These are phyloP conservation scores for Trametes meyenii DNA, from an alignment of 768 basidiomycete species.

Conservation along the genomic window DNA sequence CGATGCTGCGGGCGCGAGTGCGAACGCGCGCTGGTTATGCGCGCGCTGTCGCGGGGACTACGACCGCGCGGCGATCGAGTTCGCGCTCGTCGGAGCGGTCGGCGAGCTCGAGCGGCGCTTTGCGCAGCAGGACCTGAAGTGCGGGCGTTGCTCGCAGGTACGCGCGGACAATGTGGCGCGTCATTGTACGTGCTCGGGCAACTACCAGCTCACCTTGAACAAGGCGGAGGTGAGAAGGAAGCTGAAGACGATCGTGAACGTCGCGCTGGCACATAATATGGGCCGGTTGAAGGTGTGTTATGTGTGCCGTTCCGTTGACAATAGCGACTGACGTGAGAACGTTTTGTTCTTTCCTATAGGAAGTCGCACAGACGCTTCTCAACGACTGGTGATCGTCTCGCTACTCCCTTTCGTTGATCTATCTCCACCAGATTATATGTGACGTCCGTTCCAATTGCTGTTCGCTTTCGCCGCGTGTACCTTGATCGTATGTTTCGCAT, in stretches of 20 bases:
- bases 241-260: constrained; percentile 82
- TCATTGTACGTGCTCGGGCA: constrained; percentile 88
- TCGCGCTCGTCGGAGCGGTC: constrained; percentile 78
- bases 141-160: constrained; percentile 87
- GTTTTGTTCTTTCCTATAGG: constrained; percentile 30
- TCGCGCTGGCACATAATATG: constrained; percentile 75
- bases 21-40: constrained; percentile 43
- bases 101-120: constrained; percentile 71
- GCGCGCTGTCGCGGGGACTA: constrained; percentile 80
- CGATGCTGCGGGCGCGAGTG: constrained; percentile 40
- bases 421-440: too few species aligned
- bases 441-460: not conserved
- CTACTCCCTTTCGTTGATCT: not conserved
- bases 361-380: constrained; percentile 43
- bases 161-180: constrained; percentile 85
- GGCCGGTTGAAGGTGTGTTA: constrained; percentile 62
- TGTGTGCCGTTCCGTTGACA: too few species aligned
- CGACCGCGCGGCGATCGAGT: constrained; percentile 87
- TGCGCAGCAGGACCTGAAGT: constrained; percentile 88
- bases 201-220: constrained; percentile 72
- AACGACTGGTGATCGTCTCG: constrained; percentile 38
- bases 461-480: constrained; percentile 13
- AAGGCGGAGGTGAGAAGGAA: constrained; percentile 72
- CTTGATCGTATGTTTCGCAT: constrained; percentile 1
- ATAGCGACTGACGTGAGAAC: too few species aligned